A percentile compares a stretch with the other conserved stretches of the same genome.
phyloP scores from a whole-genome alignment of 2,329 filamentous ascomycete species.

The Colletotrichum falcatum region DNA sequence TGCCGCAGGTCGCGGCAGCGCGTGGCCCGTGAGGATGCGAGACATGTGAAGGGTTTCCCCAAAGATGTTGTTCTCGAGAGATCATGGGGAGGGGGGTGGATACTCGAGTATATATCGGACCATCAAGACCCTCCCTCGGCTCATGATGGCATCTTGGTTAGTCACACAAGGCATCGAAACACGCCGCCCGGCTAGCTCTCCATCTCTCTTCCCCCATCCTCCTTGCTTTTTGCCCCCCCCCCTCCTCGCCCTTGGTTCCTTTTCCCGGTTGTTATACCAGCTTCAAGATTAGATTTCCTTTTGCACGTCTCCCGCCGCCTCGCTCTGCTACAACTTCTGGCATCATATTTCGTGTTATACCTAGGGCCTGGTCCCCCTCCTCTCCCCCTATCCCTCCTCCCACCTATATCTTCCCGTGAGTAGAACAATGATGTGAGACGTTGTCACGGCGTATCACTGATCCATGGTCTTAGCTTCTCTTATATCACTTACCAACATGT shows the following conservation, averaged over 20 bases:
- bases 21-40: neutral
- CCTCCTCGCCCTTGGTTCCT: slow-evolving; percentile 9
- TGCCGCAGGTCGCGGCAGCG: neutral
- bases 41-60: slow-evolving; percentile 18
- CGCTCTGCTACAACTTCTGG: neutral
- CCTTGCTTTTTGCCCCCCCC: neutral
- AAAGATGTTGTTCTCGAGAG: slow-evolving; percentile 10
- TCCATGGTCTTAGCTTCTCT: neutral
- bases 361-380: neutral
- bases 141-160: slow-evolving; percentile 19
- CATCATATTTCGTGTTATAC: neutral
- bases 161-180: slow-evolving; percentile 7
- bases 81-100: slow-evolving; percentile 1
- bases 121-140: slow-evolving; percentile 19
- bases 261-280: slow-evolving; percentile 12
- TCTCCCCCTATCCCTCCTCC: neutral
- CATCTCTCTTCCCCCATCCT: slow-evolving; percentile 4
- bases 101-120: slow-evolving; percentile 23
- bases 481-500: slow-evolving; percentile 19
- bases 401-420: slow-evolving; percentile 16
- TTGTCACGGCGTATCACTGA: slow-evolving; percentile 2
- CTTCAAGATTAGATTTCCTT: slow-evolving; percentile 20
- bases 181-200: neutral
- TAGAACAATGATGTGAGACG: neutral
- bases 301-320: neutral